Conservation (phyloP, 2,329 filamentous ascomycete species). For the Fusarium incarnatum region DNA sequence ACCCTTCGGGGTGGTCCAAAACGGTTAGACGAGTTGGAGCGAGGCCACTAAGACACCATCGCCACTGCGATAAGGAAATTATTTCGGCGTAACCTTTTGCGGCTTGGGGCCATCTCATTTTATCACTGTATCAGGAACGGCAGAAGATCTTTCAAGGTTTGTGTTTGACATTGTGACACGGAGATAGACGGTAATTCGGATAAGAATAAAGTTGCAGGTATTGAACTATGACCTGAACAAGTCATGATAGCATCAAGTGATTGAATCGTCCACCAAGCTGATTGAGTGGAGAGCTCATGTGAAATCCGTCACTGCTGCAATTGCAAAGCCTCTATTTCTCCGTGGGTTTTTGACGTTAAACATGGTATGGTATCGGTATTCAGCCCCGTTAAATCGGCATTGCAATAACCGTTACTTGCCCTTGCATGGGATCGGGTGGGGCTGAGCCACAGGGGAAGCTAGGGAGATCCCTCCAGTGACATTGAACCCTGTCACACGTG, state of each 20-base stretch:
- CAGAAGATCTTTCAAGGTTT: slow-evolving; percentile 1
- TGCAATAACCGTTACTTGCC: slow-evolving; percentile 11
- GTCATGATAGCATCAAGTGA: no score
- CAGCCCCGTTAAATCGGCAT: slow-evolving; percentile 25
- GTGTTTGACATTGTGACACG: background rate
- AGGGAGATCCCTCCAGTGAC: slow-evolving; percentile 26
- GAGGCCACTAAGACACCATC: slow-evolving; percentile 34
- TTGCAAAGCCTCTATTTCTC: background rate
- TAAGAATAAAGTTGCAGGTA: no score
- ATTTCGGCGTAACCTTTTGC: slow-evolving; percentile 38
- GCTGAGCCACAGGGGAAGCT: background rate
- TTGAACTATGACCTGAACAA: background rate
- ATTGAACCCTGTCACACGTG: slow-evolving; percentile 25
- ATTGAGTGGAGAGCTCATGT: background rate
- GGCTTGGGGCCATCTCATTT: slow-evolving; percentile 23
- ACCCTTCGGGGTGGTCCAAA: slow-evolving; percentile 26
- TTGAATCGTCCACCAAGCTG: fast-evolving
- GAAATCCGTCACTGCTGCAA: background rate
- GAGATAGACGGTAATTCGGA: background rate
- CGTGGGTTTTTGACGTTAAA: background rate
- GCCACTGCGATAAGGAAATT: slow-evolving; percentile 27
- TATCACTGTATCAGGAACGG: slow-evolving; percentile 17
- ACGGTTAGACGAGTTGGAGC: slow-evolving; percentile 33
- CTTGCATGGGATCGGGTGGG: slow-evolving; percentile 27
- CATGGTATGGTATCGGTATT: background rate